Evolutionary conservation across 1,139 yeast species (phyloP).

Genomic region (Protomyces inouyei): DNA sequence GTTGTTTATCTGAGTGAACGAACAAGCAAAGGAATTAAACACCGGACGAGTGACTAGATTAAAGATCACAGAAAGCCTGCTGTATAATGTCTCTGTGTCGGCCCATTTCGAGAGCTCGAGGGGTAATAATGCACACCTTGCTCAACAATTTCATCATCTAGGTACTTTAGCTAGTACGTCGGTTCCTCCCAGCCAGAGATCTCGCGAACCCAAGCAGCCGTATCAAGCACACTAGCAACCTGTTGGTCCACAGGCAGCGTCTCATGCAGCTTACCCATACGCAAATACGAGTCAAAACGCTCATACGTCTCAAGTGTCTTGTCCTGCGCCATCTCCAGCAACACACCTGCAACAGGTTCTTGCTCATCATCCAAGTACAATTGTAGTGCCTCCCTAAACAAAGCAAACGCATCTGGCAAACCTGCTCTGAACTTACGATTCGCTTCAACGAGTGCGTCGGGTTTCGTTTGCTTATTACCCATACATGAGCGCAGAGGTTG

Average conservation of each 20-base stretch:
- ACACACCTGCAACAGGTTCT: conserved; percentile 1
- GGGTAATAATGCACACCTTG: too few species aligned
- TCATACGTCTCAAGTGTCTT: conserved; percentile 22
- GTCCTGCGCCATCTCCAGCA: conserved; percentile 16
- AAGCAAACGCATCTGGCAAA: conserved; percentile 15
- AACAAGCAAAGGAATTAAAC: too few species aligned
- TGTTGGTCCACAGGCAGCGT: neutral
- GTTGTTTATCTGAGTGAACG: too few species aligned
- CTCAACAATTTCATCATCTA: neutral
- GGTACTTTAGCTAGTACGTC: neutral
- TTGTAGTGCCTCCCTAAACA: conserved; percentile 2
- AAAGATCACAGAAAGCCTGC: too few species aligned
- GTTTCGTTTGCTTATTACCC: conserved; percentile 14
- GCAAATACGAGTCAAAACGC: conserved; percentile 11
- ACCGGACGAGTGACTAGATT: too few species aligned
- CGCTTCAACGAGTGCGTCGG: conserved; percentile 11
- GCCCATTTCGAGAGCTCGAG: too few species aligned
- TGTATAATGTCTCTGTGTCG: too few species aligned
- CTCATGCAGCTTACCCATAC: neutral
- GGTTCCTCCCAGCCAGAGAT: neutral
- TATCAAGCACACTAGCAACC: neutral
- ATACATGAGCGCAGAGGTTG: conserved; percentile 14
- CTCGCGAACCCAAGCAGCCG: neutral
- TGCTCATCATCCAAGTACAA: conserved; percentile 8
- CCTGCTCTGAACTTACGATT: conserved; percentile 19